Evolutionary conservation across 345 rosid genomes (phyloP), one percentile per base, ranked within the genome.

Genomic region (Hypericum perforatum): DNA sequence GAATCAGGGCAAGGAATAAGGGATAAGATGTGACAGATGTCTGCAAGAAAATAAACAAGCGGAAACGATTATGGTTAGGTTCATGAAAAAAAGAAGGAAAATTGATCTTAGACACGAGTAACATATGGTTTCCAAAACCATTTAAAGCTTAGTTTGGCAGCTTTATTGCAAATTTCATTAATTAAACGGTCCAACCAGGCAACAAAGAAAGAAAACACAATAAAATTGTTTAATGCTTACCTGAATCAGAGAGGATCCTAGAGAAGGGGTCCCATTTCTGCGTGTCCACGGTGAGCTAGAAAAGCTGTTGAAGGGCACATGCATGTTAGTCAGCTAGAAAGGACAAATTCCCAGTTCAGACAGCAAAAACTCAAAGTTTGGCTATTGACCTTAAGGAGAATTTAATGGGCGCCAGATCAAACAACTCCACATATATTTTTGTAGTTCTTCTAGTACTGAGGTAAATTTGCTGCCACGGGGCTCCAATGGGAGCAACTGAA

Each of bases 211-310:
- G 16, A 8, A 46, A 8, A 7, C 6, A 46, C 7, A 16, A 46
- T 16, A 13, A 12, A 9, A 46, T 6, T 29, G 7, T 12, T 13
- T 46, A 12, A 46, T 13, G 71, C 98, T 70, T 73, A 91, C 98
- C 72, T 82, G 94, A 62, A 91, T 81, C 65, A 91, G 77, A 64
- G 89, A 81, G 52, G 84, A 95, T 69, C 89, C 87, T 7, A 85
- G 78, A 41, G 78, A 74, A 46, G 75, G 82, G 67, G 78, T 50
- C 60, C 96, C 89, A 64, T 75, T 82, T 70, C 85, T 81, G 58
- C 69, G 84, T 74, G 77, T 84, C 98, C 98, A 82, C 37, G 98
- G 98, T 64, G 89, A 70, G 52, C 98, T 86, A 68, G 89, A 86
- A 75, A 91, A 91, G 82, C 98, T 91, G 89, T 50, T 62, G 45